phyloP scores from a whole-genome alignment of 257 asterid species.

The Prunella vulgaris region DNA sequence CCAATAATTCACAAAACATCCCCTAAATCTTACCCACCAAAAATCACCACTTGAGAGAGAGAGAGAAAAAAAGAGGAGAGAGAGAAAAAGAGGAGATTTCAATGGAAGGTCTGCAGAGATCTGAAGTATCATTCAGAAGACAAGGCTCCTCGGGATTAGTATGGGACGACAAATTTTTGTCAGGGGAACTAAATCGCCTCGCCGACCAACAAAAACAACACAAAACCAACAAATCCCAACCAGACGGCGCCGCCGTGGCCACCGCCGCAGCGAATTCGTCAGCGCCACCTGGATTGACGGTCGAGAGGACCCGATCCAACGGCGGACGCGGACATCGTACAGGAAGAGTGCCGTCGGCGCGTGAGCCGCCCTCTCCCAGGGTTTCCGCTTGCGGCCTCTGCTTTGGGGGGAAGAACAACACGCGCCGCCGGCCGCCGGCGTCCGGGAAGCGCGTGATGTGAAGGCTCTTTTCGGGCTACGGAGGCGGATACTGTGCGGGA shows the following conservation, averaged over 20 bases:
- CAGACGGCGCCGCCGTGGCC: conserved; percentile 24
- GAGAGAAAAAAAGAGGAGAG: too few relatives aligned
- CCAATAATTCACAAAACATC: conserved; percentile 2
- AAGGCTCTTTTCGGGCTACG: background rate
- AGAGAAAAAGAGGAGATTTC: too few relatives aligned
- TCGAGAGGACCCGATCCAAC: conserved; percentile 44
- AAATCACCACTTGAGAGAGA: background rate
- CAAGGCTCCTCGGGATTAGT: conserved; percentile 85
- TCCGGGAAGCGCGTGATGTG: conserved; percentile 41
- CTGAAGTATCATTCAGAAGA: conserved; percentile 68
- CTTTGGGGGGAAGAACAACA: conserved; percentile 29
- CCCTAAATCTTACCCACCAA: conserved; percentile 6
- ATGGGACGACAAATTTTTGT: conserved; percentile 70
- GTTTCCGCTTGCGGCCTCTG: conserved; percentile 44
- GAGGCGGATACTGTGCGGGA: conserved; percentile 1
- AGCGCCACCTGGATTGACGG: conserved; percentile 18
- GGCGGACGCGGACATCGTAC: conserved; percentile 40
- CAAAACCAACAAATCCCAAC: conserved; percentile 12
- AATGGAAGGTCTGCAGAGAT: conserved; percentile 65
- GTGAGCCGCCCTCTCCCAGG: conserved; percentile 55
- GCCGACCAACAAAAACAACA: conserved; percentile 28
- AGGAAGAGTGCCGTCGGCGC: conserved; percentile 36
- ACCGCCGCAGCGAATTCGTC: conserved; percentile 12
- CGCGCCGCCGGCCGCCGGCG: conserved; percentile 41
- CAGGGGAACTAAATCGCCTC: conserved; percentile 44